Evolutionary conservation across 768 basidiomycete genomes (phyloP), one percentile per base, ranked within the genome.

Genomic region (Pleurotus platypus): DNA sequence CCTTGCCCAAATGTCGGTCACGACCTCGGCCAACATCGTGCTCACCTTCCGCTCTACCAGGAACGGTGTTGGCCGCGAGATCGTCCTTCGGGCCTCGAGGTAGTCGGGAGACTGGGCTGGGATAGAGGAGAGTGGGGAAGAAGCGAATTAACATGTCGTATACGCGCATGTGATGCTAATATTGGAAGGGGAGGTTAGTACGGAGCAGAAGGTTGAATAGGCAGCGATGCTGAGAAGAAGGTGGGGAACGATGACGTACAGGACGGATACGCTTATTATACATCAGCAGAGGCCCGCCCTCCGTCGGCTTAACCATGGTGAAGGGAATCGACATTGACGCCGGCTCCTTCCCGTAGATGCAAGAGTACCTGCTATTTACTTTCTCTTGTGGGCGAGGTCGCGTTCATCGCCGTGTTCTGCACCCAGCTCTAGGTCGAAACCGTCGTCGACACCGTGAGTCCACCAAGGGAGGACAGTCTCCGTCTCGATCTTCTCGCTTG

Each of bases 111-210:
- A 67, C 4, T 75, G 74, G 0, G 70, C 64, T 13, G 64, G 54
- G 7, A 79, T 61, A 11, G 73, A 69, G 0, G 79, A 77, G 46
- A 94, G 70, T 0, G 86, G 81, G 0, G 86, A 86, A 15, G 75
- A 68, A 9, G 80, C 79, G 20, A 92, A 70, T 63, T 80, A 79
- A 7, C 90, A 86, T 42, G 84, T 84, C 12, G 74, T 71, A 62
- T 85, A 90, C 2, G 82, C 75, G 65, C 93, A 94, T 9, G 85
- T 78, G 49, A 92, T 71, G 54, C 90, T 92, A 56, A 27, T 2
- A 8, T 27, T 27, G 5, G 1, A 27, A 27, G 4, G 7, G 27
- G 27, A 27, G 27, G 27, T 27, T 8, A 27, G 27, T 8, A 27
- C 2, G 27, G 27, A 2, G 4, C 27, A 27, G 27, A 27, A 27